Base-by-base conservation (phyloP, 2,329 filamentous ascomycete species). In the Torrubiellomyces zombiae region DNA sequence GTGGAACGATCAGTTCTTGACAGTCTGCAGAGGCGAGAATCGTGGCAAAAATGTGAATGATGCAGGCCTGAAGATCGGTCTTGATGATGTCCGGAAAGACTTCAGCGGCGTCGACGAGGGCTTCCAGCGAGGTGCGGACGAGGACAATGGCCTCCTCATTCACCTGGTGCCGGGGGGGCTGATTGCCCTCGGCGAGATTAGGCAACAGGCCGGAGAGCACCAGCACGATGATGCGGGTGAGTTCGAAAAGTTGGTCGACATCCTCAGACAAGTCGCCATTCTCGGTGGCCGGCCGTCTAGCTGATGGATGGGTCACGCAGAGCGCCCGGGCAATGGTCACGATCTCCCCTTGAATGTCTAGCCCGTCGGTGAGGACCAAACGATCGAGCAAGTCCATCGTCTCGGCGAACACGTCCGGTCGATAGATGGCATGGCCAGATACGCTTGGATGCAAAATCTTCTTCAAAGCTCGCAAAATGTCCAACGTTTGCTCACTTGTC, bases 61-160 rank as follows among this genome's bases (percentile, higher is more conserved):
- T 93, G 43, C 86, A 95, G 19, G 89, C 86, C 44, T 95, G 83
- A 6, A 98, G 63, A 47, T 98, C 89, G 7, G 83, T 86, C 45
- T 89, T 89, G 57, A 98, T 98, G 39, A 98, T 85, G 3, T 80
- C 73, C 0, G 91, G 91, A 52, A 98, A 98, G 10, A 95, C 83
- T 32, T 91, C 81, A 6, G 89, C 85, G 1, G 89, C 85, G 43
- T 95, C 82, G 4, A 95, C 89, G 2, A 98, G 67, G 2, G 89
- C 81, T 31, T 85, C 78, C 2, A 98, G 62, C 1, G 82, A 75
- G 2, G 78, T 72, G 14, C 74, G 73, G 24, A 94, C 71, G 3
- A 98, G 67, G 3, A 75, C 60, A 11, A 91, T 67, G 2, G 82
- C 79, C 47, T 95, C 86, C 38, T 94, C 85, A 1, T 79, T 85